phyloP scores from a whole-genome alignment of 306 rosid genomes.

The Senna siamea region DNA sequence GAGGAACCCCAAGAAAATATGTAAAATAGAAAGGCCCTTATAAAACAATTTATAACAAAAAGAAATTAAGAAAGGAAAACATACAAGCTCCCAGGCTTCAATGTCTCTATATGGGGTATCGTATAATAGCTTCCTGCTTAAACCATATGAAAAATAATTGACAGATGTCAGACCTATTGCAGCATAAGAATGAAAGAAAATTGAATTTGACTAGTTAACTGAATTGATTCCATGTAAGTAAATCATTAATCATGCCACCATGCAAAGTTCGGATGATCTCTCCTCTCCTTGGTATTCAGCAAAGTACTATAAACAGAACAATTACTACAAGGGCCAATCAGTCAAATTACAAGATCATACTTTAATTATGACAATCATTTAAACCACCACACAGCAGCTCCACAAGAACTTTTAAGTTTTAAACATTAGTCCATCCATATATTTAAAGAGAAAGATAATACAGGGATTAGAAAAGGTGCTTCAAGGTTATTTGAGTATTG shows the following conservation, averaged over 20 bases:
- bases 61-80: slow-evolving; percentile 41
- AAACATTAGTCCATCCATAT: slow-evolving; percentile 6
- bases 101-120: slow-evolving; percentile 47
- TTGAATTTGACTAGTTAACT: slow-evolving; percentile 13
- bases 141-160: slow-evolving; percentile 20
- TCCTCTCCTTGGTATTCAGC: slow-evolving; percentile 30
- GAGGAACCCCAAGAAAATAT: slow-evolving; percentile 21
- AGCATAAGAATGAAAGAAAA: slow-evolving; percentile 37
- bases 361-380: slow-evolving; percentile 13
- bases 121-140: slow-evolving; percentile 59
- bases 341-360: slow-evolving; percentile 30
- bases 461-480: slow-evolving; percentile 13
- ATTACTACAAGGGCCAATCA: slow-evolving; percentile 2
- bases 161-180: slow-evolving; percentile 11
- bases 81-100: slow-evolving; percentile 93
- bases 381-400: slow-evolving; percentile 27
- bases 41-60: slow-evolving; percentile 1
- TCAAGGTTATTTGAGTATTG: slow-evolving; percentile 10
- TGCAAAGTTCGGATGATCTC: slow-evolving; percentile 26
- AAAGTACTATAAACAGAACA: slow-evolving; percentile 29
- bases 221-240: slow-evolving; percentile 15
- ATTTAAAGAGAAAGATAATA: not conserved
- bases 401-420: slow-evolving; percentile 11
- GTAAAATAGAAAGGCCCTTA: not conserved
- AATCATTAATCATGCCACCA: slow-evolving; percentile 14